Percentiles rank a stretch among this genome's conserved stretches.
Evolutionary conservation across 768 basidiomycete genomes (phyloP).

Genomic region (Russula brevipes): DNA sequence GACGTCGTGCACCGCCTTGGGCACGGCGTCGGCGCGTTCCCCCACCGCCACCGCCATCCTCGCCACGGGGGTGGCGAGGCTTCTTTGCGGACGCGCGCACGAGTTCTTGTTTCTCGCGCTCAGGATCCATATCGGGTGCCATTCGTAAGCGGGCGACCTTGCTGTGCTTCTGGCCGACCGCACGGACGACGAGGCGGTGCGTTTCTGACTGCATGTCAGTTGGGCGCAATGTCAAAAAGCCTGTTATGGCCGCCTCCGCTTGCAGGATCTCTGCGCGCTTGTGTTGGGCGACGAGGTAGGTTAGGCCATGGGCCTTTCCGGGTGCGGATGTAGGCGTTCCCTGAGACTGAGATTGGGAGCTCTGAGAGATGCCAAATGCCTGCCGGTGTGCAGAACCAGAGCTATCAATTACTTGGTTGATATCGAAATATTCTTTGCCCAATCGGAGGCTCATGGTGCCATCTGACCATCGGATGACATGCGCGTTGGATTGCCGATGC

Average conservation of each 20-base stretch:
- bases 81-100: conserved; percentile 61
- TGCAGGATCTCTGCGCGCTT: conserved; percentile 84
- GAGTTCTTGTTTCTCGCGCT: conserved; percentile 65
- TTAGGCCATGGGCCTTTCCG: conserved; percentile 64
- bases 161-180: conserved; percentile 80
- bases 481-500: conserved; percentile 84
- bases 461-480: conserved; percentile 94
- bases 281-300: conserved; percentile 87
- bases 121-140: conserved; percentile 75
- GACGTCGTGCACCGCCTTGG: conserved; percentile 30
- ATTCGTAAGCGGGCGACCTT: conserved; percentile 75
- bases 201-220: conserved; percentile 88
- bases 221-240: conserved; percentile 77
- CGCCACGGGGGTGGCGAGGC: conserved; percentile 52
- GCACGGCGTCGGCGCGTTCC: conserved; percentile 42
- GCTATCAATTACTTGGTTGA: conserved; percentile 72
- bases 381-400: conserved; percentile 63
- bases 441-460: conserved; percentile 85
- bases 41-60: conserved; percentile 44
- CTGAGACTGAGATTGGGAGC: conserved; percentile 39
- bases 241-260: conserved; percentile 76
- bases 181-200: conserved; percentile 81
- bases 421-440: conserved; percentile 92
- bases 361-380: conserved; percentile 44
- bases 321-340: conserved; percentile 18